Evolutionary conservation across 768 basidiomycete species (phyloP), one percentile per base, ranked within the genome.

Genomic region (Mycena indigotica): DNA sequence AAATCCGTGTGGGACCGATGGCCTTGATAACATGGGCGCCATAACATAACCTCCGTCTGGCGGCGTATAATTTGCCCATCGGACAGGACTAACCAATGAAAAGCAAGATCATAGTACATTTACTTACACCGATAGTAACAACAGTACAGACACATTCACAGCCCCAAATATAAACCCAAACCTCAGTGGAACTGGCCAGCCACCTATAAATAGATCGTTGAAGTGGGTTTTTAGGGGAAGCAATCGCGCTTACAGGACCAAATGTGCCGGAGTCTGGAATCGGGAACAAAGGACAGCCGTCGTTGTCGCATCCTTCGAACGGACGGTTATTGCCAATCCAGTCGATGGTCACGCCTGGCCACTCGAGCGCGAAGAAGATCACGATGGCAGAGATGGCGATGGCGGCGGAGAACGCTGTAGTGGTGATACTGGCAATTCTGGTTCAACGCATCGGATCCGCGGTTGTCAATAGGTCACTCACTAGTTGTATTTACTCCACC

Each of bases 371-470:
- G 58, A 74, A 74, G 69, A 77, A 76, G 50, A 73, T 72, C 40
- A 75, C 60, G 48, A 77, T 62, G 17, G 67, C 74, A 3, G 64
- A 66, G 52, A 76, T 58, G 45, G 73, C 74, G 48, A 75, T 73
- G 45, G 69, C 73, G 17, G 67, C 56, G 58, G 63, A 55, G 62
- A 70, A 71, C 10, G 72, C 73, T 25, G 69, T 67, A n/a, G 72
- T 67, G 32, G 71, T 66, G 45, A 73, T 65, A 58, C 70, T 59
- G 15, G n/a, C 1, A 45, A 21, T 12, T 6, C 13, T 3, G 10
- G 16, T 2, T 29, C 12, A 40, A 19, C 28, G 21, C 28, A 12
- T 32, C 23, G 3, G 17, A 49, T 5, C 28, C 15, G n/a, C 8
- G 24, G 28, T 50, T 24, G 35, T 28, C 13, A 19, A 28, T n/a